phyloP scores from a whole-genome alignment of 371 early-diverging fungal genomes.

The Haplosporangium sp. region DNA sequence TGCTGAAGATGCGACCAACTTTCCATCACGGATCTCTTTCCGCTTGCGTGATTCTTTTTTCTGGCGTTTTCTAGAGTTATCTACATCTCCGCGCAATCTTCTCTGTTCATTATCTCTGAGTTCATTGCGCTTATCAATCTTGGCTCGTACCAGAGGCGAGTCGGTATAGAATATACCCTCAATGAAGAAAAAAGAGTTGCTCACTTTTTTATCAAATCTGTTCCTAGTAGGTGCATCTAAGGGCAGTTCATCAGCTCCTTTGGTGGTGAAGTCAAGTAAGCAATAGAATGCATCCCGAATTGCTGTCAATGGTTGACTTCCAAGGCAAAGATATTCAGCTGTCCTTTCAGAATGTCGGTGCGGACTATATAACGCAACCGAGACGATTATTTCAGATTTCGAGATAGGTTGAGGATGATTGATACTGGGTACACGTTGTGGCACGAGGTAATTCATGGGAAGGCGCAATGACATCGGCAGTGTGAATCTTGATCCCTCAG shows the following conservation, averaged over 20 bases:
- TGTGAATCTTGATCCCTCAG: slow-evolving; percentile 14
- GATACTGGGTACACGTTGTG: neutral
- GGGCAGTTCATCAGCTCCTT: slow-evolving; percentile 53
- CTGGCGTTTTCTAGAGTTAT: slow-evolving; percentile 8
- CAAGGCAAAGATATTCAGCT: slow-evolving; percentile 65
- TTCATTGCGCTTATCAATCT: slow-evolving; percentile 59
- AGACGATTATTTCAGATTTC: slow-evolving; percentile 59
- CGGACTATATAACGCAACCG: slow-evolving; percentile 61
- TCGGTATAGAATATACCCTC: slow-evolving; percentile 70
- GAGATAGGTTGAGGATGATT: slow-evolving; percentile 42
- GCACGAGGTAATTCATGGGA: slow-evolving; percentile 26
- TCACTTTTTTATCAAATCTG: slow-evolving; percentile 59
- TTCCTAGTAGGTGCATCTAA: slow-evolving; percentile 48
- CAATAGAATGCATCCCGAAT: slow-evolving; percentile 69
- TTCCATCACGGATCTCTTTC: slow-evolving; percentile 8
- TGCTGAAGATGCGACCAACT: neutral
- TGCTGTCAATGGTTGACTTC: slow-evolving; percentile 66
- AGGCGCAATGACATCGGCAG: slow-evolving; percentile 17
- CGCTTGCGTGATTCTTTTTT: neutral
- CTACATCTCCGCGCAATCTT: slow-evolving; percentile 3
- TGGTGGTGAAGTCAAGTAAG: slow-evolving; percentile 60
- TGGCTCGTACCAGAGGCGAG: slow-evolving; percentile 60
- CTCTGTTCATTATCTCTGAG: slow-evolving; percentile 29
- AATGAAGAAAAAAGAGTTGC: slow-evolving; percentile 66
- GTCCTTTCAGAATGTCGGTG: slow-evolving; percentile 56